phyloP scores from a whole-genome alignment of 768 basidiomycete species.

The Collybia nuda region DNA sequence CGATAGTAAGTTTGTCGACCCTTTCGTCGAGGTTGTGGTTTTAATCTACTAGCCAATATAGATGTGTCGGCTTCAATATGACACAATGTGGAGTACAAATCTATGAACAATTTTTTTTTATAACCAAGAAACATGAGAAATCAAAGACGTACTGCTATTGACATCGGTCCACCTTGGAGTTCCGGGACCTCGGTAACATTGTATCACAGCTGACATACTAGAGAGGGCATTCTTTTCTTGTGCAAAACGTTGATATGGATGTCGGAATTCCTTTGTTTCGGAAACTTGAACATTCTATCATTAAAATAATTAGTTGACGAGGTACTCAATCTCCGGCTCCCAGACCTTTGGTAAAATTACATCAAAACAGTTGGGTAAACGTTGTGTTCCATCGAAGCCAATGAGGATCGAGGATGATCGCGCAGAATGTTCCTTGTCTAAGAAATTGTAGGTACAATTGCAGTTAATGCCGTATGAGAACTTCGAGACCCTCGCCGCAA shows the following conservation, averaged over 20 bases:
- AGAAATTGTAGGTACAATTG: background rate
- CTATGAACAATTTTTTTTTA: background rate
- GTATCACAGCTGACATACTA: background rate
- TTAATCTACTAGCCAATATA: background rate
- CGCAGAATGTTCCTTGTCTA: constrained; percentile 8
- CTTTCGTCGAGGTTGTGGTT: background rate
- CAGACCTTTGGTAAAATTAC: constrained; percentile 25
- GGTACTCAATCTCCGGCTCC: background rate
- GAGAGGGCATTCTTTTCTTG: background rate
- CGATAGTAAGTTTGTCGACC: constrained; percentile 19
- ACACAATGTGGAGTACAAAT: background rate
- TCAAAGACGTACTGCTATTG: background rate
- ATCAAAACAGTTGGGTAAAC: constrained; percentile 16
- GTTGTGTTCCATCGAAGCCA: background rate
- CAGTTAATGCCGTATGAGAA: constrained; percentile 9
- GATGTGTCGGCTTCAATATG: background rate
- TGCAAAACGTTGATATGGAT: constrained; percentile 1
- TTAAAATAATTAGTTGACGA: background rate
- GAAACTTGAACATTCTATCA: constrained; percentile 35
- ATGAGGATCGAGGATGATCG: constrained; percentile 2
- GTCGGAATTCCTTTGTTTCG: constrained; percentile 19
- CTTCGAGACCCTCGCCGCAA: constrained; percentile 14
- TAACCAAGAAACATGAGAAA: too few species aligned
- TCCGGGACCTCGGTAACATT: constrained; percentile 1
- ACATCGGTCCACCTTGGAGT: background rate